These are phyloP conservation scores for Biscogniauxia mediterranea DNA, from an alignment of 2,329 filamentous ascomycete genomes.

Conservation along the genomic window DNA sequence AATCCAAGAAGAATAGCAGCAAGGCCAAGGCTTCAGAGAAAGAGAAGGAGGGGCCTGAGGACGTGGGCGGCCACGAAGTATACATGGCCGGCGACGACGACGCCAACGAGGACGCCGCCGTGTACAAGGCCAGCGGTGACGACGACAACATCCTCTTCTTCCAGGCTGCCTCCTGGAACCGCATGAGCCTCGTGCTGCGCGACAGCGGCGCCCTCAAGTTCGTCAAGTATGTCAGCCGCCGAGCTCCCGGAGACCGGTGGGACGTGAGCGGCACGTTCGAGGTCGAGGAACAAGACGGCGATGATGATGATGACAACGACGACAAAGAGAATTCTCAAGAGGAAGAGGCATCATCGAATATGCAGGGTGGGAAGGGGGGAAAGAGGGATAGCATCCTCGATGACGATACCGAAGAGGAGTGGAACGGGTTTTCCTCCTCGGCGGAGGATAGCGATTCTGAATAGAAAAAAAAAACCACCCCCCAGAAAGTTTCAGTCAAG, in stretches of 20 bases:
- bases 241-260: conserved; percentile 86
- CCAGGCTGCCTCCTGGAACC: conserved; percentile 76
- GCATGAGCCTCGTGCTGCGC: conserved; percentile 82
- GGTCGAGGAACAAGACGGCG: conserved; percentile 57
- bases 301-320: conserved; percentile 36
- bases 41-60: conserved; percentile 41
- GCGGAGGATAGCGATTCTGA: not conserved
- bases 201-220: conserved; percentile 87
- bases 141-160: conserved; percentile 69
- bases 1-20: conserved; percentile 26
- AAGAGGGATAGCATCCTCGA: conserved; percentile 31
- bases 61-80: conserved; percentile 77
- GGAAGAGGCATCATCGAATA: conserved; percentile 33
- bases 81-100: conserved; percentile 92
- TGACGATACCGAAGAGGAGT: conserved; percentile 54
- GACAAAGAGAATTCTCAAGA: conserved; percentile 38
- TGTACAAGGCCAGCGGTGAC: conserved; percentile 78
- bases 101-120: conserved; percentile 71
- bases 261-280: conserved; percentile 81
- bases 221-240: conserved; percentile 89
- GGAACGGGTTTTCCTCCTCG: not conserved
- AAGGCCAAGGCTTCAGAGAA: conserved; percentile 28
- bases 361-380: conserved; percentile 23
- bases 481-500: no score
- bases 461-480: not conserved